A percentile compares a stretch with the other conserved stretches of the same genome.
Evolutionary conservation across 2,329 filamentous ascomycete species (phyloP).

Genomic region (Hypoxylon sp.): DNA sequence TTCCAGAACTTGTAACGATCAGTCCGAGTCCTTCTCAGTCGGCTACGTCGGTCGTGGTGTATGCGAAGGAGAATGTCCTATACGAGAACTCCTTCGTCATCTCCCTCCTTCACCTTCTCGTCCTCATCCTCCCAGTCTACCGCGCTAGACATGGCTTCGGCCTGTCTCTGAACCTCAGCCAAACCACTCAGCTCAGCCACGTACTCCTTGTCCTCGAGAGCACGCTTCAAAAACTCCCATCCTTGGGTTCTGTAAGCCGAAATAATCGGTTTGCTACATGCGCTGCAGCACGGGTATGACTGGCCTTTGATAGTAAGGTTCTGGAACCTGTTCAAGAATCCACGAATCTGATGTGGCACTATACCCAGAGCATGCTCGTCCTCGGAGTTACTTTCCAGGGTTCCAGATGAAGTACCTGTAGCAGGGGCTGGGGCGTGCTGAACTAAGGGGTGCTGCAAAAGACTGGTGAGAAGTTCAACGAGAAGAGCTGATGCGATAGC

Average conservation of each 20-base stretch:
- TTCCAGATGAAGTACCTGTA: constrained; percentile 48
- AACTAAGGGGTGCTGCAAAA: constrained; percentile 86
- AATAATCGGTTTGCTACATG: constrained; percentile 76
- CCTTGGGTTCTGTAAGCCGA: constrained; percentile 71
- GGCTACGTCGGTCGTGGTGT: constrained; percentile 33
- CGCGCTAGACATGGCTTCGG: constrained; percentile 42
- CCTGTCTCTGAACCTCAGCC: constrained; percentile 47
- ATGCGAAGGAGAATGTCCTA: constrained; percentile 41
- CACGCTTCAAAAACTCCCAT: constrained; percentile 80
- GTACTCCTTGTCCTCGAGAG: constrained; percentile 78
- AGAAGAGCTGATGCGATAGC: constrained; percentile 90
- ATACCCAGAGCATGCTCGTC: constrained; percentile 69
- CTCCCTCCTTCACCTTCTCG: constrained; percentile 41
- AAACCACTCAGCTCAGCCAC: constrained; percentile 71
- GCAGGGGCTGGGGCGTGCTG: constrained; percentile 67
- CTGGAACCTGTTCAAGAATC: constrained; percentile 77
- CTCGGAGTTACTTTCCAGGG: constrained; percentile 60
- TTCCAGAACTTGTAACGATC: constrained; percentile 43
- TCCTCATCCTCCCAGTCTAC: constrained; percentile 49
- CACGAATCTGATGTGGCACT: constrained; percentile 82
- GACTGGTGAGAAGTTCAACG: constrained; percentile 86
- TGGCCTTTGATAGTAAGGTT: constrained; percentile 77
- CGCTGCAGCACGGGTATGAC: constrained; percentile 83
- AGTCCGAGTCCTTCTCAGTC: constrained; percentile 34
- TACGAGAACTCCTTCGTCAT: constrained; percentile 48